These are phyloP conservation scores for Aurantiochytrium sp. DNA, from an alignment of 108 stramenopile genomes.

Conservation along the genomic window DNA sequence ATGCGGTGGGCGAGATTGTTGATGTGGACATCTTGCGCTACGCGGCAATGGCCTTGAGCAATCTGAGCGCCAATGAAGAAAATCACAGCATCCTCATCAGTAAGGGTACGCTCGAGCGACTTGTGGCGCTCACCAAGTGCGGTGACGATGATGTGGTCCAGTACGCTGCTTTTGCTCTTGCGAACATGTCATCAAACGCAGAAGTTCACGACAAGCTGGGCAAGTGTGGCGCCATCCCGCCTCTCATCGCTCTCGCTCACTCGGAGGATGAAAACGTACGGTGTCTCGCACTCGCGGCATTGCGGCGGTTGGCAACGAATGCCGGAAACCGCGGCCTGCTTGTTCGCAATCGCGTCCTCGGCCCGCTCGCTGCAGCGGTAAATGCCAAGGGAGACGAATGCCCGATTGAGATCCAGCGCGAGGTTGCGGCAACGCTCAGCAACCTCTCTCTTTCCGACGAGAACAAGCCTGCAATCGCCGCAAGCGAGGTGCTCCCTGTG, in stretches of 20 bases:
- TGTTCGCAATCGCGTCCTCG: constrained; percentile 42
- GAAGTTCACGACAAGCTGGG: constrained; percentile 56
- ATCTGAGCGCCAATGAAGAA: constrained; percentile 60
- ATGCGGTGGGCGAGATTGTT: neutral
- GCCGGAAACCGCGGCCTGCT: constrained; percentile 51
- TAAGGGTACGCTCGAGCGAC: constrained; percentile 42
- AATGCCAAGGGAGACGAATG: constrained; percentile 28
- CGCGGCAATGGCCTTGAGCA: constrained; percentile 59
- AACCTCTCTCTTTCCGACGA: constrained; percentile 52
- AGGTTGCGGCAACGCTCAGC: constrained; percentile 65
- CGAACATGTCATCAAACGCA: constrained; percentile 58
- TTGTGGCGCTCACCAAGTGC: constrained; percentile 33
- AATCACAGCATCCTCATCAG: constrained; percentile 50
- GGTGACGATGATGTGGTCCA: constrained; percentile 33
- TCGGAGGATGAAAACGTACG: constrained; percentile 47
- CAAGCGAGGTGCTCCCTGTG: constrained; percentile 27
- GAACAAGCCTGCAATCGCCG: constrained; percentile 52
- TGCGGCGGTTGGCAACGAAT: constrained; percentile 54
- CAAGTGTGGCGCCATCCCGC: constrained; percentile 43
- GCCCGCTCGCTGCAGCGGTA: constrained; percentile 40
- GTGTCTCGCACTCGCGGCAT: constrained; percentile 58
- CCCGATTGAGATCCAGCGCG: constrained; percentile 53
- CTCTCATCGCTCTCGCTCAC: constrained; percentile 46
- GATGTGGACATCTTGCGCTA: constrained; percentile 36
- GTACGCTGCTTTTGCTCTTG: constrained; percentile 57